Conservation (phyloP, 2,329 filamentous ascomycete species). For the Botrytis pseudocinerea region DNA sequence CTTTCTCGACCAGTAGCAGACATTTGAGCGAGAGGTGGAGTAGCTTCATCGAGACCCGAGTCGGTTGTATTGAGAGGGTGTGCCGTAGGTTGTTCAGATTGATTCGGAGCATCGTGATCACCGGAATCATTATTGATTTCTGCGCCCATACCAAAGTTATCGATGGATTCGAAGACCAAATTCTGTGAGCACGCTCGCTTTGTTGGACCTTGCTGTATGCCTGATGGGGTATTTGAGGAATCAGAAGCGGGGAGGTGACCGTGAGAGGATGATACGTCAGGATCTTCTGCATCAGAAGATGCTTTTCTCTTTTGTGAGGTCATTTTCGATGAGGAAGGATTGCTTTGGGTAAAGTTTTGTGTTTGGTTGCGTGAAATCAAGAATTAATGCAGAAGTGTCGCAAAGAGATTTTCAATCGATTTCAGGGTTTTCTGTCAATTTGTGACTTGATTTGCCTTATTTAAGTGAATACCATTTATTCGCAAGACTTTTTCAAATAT, state of each 20-base stretch:
- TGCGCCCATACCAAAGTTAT: background rate
- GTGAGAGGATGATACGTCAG: background rate
- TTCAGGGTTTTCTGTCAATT: background rate
- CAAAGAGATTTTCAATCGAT: background rate
- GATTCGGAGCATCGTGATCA: background rate
- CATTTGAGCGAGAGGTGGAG: too few relatives aligned
- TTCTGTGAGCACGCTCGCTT: background rate
- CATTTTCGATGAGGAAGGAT: background rate
- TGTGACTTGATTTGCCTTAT: background rate
- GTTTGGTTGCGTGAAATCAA: background rate
- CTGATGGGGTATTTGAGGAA: background rate
- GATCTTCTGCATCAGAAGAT: background rate
- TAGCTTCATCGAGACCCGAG: too few relatives aligned
- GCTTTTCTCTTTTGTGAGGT: background rate
- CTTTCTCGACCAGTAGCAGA: too few relatives aligned
- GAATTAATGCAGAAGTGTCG: background rate
- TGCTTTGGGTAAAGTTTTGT: background rate
- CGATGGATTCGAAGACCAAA: background rate
- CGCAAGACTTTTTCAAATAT: rapidly evolving
- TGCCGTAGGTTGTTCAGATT: too few relatives aligned
- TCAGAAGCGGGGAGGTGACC: background rate
- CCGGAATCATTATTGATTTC: background rate
- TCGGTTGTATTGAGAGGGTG: too few relatives aligned
- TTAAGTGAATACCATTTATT: background rate
- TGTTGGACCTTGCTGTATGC: background rate